Evolutionary conservation across 1,284 basidiomycete genomes (phyloP), one percentile per base, ranked within the genome.

Genomic region (Cryptococcus sp.): DNA sequence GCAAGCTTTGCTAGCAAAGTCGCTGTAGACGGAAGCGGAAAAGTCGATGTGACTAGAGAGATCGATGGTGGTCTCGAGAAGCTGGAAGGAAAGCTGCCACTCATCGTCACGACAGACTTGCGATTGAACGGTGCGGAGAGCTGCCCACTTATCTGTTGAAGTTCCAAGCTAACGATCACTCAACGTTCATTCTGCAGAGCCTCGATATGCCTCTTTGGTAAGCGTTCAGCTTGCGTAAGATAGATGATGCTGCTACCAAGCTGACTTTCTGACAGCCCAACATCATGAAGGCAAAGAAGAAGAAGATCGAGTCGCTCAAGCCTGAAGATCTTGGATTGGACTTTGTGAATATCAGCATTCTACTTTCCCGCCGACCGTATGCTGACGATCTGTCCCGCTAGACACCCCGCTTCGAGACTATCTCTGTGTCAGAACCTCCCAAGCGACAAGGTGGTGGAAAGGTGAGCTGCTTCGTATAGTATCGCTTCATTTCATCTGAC

Each of bases 221-320:
- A 61, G 68, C 57, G 48, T 19, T 44, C n/a, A 29, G n/a, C 37
- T 26, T 5, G 22, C 20, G 10, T 6, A 47, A 52, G 53, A 55
- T 64, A 49, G 53, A 55, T 49, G 39, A 54, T 46, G 40, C 34
- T 44, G 3, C 47, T 17, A 17, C 26, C 40, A 10, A 17, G 10
- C 26, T 11, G 34, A 17, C 37, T n/a, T 19, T 23, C 17, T 37
- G 19, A 3, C 62, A 76, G 75, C 93, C 93, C 17, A 95, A 93
- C 73, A 95, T 95, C 78, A 96, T 95, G 91, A 95, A 95, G 81
- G 95, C 95, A 23, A 99, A 98, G 85, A 99, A 98, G 85, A 99
- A 99, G 81, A 89, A 90, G 23, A 81, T 98, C 51, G 88, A 94
- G 80, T 94, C 91, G 73, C 71, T 93, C 61, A 86, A 86, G 37